Evolutionary conservation across 306 rosid genomes (phyloP).

Genomic region (Prunus persica): DNA sequence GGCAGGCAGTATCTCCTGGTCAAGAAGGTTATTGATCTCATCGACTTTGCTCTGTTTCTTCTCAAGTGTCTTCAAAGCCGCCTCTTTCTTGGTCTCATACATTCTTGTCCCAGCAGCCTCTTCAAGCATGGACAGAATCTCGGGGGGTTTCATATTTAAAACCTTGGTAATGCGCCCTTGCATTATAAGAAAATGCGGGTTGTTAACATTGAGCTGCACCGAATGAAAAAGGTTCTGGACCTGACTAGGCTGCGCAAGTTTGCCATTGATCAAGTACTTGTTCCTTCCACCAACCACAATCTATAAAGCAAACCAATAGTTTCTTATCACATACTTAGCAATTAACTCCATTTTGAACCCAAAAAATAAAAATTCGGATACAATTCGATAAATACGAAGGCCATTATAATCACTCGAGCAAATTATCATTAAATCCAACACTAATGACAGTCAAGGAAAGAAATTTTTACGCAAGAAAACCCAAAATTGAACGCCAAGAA

Average conservation of each 20-base stretch:
- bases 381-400: neutral
- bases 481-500: neutral
- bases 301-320: conserved; percentile 41
- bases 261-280: conserved; percentile 89
- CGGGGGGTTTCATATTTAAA: conserved; percentile 94
- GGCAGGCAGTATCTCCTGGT: conserved; percentile 93
- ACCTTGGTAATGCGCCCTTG: conserved; percentile 99
- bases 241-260: conserved; percentile 97
- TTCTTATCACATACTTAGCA: neutral
- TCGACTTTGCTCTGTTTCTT: conserved; percentile 98
- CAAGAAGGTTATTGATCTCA: conserved; percentile 95
- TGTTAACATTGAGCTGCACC: conserved; percentile 93
- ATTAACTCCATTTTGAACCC: neutral
- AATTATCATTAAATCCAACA: neutral
- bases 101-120: conserved; percentile 99
- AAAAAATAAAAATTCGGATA: neutral
- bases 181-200: conserved; percentile 96
- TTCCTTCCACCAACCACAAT: conserved; percentile 98
- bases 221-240: conserved; percentile 97
- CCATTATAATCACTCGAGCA: neutral
- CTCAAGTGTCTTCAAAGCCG: conserved; percentile 94
- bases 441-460: neutral
- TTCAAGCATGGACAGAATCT: conserved; percentile 96
- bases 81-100: conserved; percentile 97
- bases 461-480: neutral